Conservation (phyloP, 139 green algal species). For the Pycnococcus provasolii region DNA sequence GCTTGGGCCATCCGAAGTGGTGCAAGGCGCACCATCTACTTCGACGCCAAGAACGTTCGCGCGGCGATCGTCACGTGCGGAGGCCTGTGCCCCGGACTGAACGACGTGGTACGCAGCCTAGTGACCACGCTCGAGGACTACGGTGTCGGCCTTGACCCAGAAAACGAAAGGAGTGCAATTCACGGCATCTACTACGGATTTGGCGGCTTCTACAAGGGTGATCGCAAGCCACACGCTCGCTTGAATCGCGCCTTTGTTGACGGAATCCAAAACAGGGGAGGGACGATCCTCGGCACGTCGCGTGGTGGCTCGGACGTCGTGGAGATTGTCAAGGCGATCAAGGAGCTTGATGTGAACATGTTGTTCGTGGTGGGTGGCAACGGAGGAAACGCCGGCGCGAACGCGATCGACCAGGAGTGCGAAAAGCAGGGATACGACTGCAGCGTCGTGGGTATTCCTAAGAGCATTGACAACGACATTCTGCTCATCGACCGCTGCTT, state of each 20-base stretch:
- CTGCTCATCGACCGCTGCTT: slow-evolving; percentile 52
- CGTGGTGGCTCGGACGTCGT: slow-evolving; percentile 78
- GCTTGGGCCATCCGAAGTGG: slow-evolving; percentile 2
- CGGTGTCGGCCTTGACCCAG: slow-evolving; percentile 10
- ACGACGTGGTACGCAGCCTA: slow-evolving; percentile 80
- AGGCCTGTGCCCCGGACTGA: slow-evolving; percentile 92
- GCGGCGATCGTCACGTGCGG: slow-evolving; percentile 92
- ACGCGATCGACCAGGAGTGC: slow-evolving; percentile 30
- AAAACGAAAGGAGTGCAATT: slow-evolving; percentile 16
- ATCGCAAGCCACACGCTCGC: background rate
- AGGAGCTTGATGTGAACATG: slow-evolving; percentile 93
- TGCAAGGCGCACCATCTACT: slow-evolving; percentile 32
- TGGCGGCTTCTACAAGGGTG: background rate
- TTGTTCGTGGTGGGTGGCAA: slow-evolving; percentile 90
- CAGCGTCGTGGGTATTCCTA: slow-evolving; percentile 67
- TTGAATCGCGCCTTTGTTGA: slow-evolving; percentile 28
- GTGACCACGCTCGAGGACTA: slow-evolving; percentile 37
- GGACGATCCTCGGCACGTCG: slow-evolving; percentile 89
- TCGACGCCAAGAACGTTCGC: slow-evolving; percentile 61
- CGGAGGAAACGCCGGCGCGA: slow-evolving; percentile 63
- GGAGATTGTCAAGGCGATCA: slow-evolving; percentile 89
- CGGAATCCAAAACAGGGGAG: slow-evolving; percentile 87
- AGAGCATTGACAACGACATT: slow-evolving; percentile 97
- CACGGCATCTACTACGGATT: slow-evolving; percentile 17
- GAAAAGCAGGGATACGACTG: slow-evolving; percentile 12